Base-by-base conservation (phyloP, 148 eudicot species). In the Drosera capensis region DNA sequence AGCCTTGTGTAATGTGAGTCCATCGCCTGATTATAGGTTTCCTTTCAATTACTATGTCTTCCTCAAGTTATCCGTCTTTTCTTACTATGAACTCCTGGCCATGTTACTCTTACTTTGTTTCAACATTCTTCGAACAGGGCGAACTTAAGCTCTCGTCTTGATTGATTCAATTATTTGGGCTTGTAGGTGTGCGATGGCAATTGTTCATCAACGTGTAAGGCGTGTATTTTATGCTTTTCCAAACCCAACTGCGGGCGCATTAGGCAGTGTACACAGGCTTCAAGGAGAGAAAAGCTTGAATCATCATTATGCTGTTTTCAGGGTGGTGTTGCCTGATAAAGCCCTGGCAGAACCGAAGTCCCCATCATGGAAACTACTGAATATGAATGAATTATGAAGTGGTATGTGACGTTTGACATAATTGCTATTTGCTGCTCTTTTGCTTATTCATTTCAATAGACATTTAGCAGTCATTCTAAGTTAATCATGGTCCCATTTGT, bases 231-330 rank as follows among this genome's bases (percentile, higher is more conserved):
- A 73, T 43, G 93, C 95, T 19, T 81, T 71, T 47, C 88, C 95
- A 14, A 90, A 85, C 54, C 71, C 75, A 29, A 71, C 39, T 53
- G 62, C 68, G 3, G 95, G 99, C 54, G 99, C 85, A 5, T 61
- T 90, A 46, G 99, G 95, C 50, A 80, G 85, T 54, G 88, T 85
- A 47, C 80, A 79, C 69, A 78, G 94, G 65, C 64, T 90, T 36
- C 99, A 90, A 52, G 99, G 99, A 24, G 95, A 90, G 74, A 75
- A 69, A 52, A 90, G 99, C 68, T 70, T 90, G 66, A 90, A 90
- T 68, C 99, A 90, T 65, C 99, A 85, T 60, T 90, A 90, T 60
- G 95, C 95, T 60, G 99, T 84, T 65, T 90, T 84, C 59, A 68
- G 75, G 62, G 88, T 90, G 17, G 3, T 60, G 36, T 23, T 78